phyloP scores from a whole-genome alignment of 495 filamentous ascomycete species.

The Terfezia claveryi region DNA sequence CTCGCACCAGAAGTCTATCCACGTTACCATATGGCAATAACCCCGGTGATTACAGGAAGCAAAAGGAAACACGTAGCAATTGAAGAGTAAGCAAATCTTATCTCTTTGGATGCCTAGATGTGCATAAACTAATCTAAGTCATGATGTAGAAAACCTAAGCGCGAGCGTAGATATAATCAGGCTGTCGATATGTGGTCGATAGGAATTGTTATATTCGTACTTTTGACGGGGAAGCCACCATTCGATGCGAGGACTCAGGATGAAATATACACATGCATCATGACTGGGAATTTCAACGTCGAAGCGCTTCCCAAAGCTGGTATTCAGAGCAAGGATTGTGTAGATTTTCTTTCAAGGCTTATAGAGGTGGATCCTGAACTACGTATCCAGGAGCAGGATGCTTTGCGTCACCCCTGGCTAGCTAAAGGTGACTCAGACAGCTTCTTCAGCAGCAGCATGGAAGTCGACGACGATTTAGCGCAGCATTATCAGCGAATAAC shows the following conservation, averaged over 20 bases:
- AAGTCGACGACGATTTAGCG: slow-evolving; percentile 2
- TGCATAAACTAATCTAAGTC: not conserved
- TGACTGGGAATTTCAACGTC: slow-evolving; percentile 7
- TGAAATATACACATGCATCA: slow-evolving; percentile 11
- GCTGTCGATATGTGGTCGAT: slow-evolving; percentile 90
- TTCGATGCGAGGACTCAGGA: slow-evolving; percentile 39
- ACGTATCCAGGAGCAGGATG: slow-evolving; percentile 16
- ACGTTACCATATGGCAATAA: slow-evolving; percentile 32
- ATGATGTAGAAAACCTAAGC: slow-evolving; percentile 4
- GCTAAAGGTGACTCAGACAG: not conserved
- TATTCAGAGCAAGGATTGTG: slow-evolving; percentile 5
- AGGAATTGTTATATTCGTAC: slow-evolving; percentile 69
- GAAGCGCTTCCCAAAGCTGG: slow-evolving; percentile 5
- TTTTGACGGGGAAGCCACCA: slow-evolving; percentile 52
- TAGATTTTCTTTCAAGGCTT: slow-evolving; percentile 11
- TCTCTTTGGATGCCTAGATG: not conserved
- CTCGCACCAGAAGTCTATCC: slow-evolving; percentile 93
- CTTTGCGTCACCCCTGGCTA: slow-evolving; percentile 13
- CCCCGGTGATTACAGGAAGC: slow-evolving; percentile 14
- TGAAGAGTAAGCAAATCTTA: not conserved
- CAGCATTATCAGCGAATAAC: too few relatives aligned
- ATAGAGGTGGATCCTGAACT: slow-evolving; percentile 13
- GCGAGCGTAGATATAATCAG: slow-evolving; percentile 45
- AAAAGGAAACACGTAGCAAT: slow-evolving; percentile 12
- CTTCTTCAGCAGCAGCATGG: slow-evolving; percentile 8